These are phyloP conservation scores for Anthracocystis setariae DNA, from an alignment of 1,284 basidiomycete genomes.

Conservation along the genomic window DNA sequence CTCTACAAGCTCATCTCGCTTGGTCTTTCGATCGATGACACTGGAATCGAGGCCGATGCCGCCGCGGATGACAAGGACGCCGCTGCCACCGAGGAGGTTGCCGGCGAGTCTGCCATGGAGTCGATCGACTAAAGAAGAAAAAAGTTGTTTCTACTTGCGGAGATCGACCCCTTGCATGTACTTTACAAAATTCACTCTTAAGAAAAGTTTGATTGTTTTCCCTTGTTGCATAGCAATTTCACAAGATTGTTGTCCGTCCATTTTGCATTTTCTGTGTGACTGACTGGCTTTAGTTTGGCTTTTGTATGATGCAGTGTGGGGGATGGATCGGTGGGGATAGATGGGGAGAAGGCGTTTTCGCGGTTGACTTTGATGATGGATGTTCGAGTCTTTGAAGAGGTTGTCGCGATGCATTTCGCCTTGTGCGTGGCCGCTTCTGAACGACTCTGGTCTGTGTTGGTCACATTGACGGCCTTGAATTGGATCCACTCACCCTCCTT, in stretches of 20 bases:
- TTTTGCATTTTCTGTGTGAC: neutral
- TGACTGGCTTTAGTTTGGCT: neutral
- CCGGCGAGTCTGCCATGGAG: conserved; percentile 67
- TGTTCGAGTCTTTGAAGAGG: too few species aligned
- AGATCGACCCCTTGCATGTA: too few species aligned
- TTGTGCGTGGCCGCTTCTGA: too few species aligned
- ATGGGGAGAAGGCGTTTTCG: too few species aligned
- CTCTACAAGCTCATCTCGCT: conserved; percentile 96
- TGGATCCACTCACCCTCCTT: too few species aligned
- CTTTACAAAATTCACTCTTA: too few species aligned
- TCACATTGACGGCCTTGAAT: too few species aligned
- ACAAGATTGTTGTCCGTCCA: conserved; percentile 7
- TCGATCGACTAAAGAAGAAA: conserved; percentile 67
- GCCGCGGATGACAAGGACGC: conserved; percentile 49
- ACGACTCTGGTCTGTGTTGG: too few species aligned
- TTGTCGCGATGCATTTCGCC: too few species aligned
- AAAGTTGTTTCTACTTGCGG: conserved; percentile 3
- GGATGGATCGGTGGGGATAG: neutral
- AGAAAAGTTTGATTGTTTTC: neutral
- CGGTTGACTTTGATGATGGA: too few species aligned
- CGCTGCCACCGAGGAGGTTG: conserved; percentile 53
- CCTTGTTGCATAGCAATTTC: conserved; percentile 13
- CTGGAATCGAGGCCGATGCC: conserved; percentile 39
- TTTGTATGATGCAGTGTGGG: neutral
- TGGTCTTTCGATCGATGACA: conserved; percentile 72